A percentile compares a stretch with the other conserved stretches of the same genome.
Conservation (phyloP, 2,329 filamentous ascomycete genomes). For the Fusarium protoensiforme region DNA sequence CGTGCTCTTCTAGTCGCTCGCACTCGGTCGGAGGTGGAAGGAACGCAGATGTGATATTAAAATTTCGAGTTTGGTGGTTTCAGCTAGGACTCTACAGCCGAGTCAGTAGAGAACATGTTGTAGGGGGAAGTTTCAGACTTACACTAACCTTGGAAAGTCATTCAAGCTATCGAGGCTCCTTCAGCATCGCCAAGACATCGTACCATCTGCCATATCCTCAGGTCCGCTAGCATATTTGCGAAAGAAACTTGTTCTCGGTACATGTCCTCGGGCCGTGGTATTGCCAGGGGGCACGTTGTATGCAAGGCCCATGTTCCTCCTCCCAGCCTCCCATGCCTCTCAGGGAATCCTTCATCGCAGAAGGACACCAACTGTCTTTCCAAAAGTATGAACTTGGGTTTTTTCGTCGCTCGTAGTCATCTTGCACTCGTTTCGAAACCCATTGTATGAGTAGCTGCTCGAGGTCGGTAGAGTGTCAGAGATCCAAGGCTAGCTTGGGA, state of each 20-base stretch:
- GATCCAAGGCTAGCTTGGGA: neutral
- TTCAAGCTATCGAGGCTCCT: neutral
- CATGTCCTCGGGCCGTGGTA: neutral
- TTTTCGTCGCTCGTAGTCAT: neutral
- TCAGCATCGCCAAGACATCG: neutral
- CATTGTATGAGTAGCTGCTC: rapidly evolving
- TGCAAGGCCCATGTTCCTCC: neutral
- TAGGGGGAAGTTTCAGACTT: neutral
- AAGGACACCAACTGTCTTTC: neutral
- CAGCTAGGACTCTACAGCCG: neutral
- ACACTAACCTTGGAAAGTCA: neutral
- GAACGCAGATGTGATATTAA: neutral
- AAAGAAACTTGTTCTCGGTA: neutral
- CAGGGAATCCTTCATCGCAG: neutral
- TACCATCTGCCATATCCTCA: neutral
- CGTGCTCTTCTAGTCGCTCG: neutral
- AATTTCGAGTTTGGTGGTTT: neutral
- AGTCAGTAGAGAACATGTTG: neutral
- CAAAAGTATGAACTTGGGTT: neutral
- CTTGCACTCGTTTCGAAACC: neutral
- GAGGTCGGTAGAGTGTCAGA: neutral
- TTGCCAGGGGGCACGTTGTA: neutral
- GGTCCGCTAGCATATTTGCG: neutral
- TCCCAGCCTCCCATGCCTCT: neutral
- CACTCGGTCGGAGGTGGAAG: neutral